phyloP scores from a whole-genome alignment of 163 green algal species.

The Prototheca wickerhamii region DNA sequence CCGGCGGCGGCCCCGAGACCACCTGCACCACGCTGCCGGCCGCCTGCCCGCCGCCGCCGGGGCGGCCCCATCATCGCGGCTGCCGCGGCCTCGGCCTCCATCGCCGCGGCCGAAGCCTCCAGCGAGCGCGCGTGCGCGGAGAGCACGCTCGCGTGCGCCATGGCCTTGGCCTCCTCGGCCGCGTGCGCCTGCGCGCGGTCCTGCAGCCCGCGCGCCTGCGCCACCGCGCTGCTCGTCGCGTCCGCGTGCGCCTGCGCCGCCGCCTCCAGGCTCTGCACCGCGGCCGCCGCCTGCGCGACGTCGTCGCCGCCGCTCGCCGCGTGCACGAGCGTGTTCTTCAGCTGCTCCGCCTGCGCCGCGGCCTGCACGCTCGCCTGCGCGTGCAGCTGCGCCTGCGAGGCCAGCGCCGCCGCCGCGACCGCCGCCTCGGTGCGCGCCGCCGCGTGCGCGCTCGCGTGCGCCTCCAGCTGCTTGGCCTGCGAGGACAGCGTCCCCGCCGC shows the following conservation, averaged over 20 bases:
- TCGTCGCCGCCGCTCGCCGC: neutral
- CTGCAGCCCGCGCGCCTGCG: conserved; percentile 22
- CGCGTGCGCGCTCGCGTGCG: conserved; percentile 3
- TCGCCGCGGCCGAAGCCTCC: conserved; percentile 5
- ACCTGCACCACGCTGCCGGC: no score
- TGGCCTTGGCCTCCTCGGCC: conserved; percentile 28
- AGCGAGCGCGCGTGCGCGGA: conserved; percentile 26
- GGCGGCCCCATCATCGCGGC: neutral
- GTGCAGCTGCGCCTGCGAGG: conserved; percentile 28
- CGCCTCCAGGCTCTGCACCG: conserved; percentile 23
- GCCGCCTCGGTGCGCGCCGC: conserved; percentile 1
- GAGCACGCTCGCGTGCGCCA: conserved; percentile 29
- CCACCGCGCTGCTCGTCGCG: conserved; percentile 24
- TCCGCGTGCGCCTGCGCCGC: conserved; percentile 22
- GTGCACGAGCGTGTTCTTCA: conserved; percentile 22
- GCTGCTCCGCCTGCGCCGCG: conserved; percentile 28
- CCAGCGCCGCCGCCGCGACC: conserved; percentile 11
- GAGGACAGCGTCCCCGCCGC: neutral
- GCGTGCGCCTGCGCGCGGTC: conserved; percentile 26
- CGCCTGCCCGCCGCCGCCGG: no score
- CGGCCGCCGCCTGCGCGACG: conserved; percentile 15
- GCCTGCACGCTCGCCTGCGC: conserved; percentile 27
- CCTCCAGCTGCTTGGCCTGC: conserved; percentile 6
- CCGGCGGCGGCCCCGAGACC: no score
- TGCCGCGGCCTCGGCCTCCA: conserved; percentile 4